Percentiles rank a stretch among this genome's conserved stretches.
Conservation (phyloP, 2,329 filamentous ascomycete species). For the Ramichloridium luteum region DNA sequence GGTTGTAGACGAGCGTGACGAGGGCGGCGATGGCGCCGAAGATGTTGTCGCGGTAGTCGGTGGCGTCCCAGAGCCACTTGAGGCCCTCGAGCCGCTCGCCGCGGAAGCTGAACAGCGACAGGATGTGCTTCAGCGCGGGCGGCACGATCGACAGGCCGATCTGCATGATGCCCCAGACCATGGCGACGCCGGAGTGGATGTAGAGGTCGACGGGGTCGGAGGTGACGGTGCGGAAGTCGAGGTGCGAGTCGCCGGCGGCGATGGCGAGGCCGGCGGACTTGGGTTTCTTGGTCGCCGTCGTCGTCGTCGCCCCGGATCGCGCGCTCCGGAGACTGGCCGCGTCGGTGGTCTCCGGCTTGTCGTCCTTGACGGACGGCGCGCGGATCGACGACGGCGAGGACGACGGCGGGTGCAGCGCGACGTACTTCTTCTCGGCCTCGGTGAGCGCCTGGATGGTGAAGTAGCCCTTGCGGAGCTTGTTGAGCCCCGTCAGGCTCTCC, state of each 20-base stretch:
- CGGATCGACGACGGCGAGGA: too few species aligned
- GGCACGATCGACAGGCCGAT: constrained; percentile 88
- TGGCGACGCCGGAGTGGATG: constrained; percentile 74
- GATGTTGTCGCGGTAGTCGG: constrained; percentile 64
- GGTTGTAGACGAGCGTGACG: constrained; percentile 68
- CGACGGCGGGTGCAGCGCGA: constrained; percentile 22
- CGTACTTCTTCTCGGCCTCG: constrained; percentile 55
- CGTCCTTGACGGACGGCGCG: background rate
- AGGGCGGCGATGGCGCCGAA: constrained; percentile 85
- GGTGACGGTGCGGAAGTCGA: constrained; percentile 53
- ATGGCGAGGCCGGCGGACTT: background rate
- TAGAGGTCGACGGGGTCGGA: constrained; percentile 68
- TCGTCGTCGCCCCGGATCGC: too few species aligned
- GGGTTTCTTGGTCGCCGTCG: background rate
- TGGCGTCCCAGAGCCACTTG: constrained; percentile 80
- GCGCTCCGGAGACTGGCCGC: too few species aligned
- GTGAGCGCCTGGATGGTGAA: constrained; percentile 69
- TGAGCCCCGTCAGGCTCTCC: constrained; percentile 82
- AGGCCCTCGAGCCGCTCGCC: constrained; percentile 77
- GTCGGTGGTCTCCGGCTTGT: constrained; percentile 1
- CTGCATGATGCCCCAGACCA: constrained; percentile 79
- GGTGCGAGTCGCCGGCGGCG: constrained; percentile 20
- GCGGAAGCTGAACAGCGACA: constrained; percentile 81
- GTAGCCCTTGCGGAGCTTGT: constrained; percentile 83
- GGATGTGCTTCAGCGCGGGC: constrained; percentile 70